Percentiles rank a stretch among this genome's conserved stretches.
Evolutionary conservation across 148 eudicot species (phyloP).

Genomic region (Rhododendron griersonianum): DNA sequence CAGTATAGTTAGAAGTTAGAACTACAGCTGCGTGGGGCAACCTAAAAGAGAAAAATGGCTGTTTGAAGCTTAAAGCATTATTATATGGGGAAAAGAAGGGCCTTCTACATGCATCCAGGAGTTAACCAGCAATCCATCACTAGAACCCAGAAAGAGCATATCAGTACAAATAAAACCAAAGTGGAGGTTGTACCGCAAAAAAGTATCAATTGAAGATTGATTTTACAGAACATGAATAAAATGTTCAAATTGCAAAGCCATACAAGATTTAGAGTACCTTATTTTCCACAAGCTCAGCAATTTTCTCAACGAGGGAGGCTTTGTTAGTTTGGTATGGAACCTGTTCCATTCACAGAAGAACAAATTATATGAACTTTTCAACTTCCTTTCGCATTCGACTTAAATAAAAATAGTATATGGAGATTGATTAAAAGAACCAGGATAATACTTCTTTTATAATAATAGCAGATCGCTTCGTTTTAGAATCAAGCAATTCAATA

Average conservation of each 20-base stretch:
- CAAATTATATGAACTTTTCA: not conserved
- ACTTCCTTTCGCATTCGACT: not conserved
- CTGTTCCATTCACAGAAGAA: conserved; percentile 43
- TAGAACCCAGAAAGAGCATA: not conserved
- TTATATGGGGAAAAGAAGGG: not conserved
- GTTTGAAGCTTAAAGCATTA: not conserved
- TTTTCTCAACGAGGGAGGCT: conserved; percentile 87
- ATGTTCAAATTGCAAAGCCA: not conserved
- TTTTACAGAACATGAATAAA: not conserved
- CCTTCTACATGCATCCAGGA: not conserved
- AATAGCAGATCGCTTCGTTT: conserved; percentile 68
- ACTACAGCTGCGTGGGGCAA: not conserved
- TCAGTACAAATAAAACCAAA: not conserved
- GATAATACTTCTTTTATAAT: conserved; percentile 75
- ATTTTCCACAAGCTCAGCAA: conserved; percentile 84
- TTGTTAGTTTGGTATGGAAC: conserved; percentile 95
- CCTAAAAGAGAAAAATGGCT: not conserved
- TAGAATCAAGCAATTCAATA: conserved; percentile 72
- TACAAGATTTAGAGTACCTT: conserved; percentile 49
- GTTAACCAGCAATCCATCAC: not conserved
- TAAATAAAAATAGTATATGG: not conserved
- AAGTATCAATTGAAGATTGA: not conserved
- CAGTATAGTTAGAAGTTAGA: not conserved
- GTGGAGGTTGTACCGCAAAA: not conserved
- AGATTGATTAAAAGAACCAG: not conserved